These are phyloP conservation scores for Paramecium caudatum DNA, from an alignment of 73 alveolate genomes.

Conservation along the genomic window DNA sequence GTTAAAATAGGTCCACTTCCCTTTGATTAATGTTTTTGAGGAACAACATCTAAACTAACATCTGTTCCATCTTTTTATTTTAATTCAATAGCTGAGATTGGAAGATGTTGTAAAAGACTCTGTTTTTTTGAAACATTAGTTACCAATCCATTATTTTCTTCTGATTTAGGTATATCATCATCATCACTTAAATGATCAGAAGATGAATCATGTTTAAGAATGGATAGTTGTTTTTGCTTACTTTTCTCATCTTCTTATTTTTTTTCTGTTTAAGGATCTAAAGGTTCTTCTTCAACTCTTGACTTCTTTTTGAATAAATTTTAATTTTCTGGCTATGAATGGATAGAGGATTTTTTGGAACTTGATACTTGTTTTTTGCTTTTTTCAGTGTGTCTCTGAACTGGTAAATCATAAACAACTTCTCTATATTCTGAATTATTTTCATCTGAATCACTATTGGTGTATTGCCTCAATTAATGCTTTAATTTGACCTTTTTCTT, in stretches of 20 bases:
- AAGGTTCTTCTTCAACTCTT: background rate
- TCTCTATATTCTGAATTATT: conserved; percentile 19
- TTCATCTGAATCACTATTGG: background rate
- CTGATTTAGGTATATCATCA: background rate
- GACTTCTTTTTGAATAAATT: background rate
- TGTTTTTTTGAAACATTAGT: background rate
- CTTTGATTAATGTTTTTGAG: background rate
- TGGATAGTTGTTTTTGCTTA: background rate
- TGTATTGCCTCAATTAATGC: background rate
- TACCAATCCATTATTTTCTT: too few species aligned
- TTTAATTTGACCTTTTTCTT: background rate
- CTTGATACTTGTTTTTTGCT: background rate
- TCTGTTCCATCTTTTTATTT: conserved; percentile 11
- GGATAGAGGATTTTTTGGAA: conserved; percentile 32
- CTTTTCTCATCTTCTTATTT: background rate
- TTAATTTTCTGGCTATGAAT: background rate
- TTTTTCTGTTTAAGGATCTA: background rate
- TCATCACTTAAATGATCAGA: background rate
- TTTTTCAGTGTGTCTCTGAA: background rate
- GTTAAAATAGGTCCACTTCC: background rate
- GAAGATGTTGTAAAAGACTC: background rate
- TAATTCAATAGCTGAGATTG: background rate
- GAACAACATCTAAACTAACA: conserved; percentile 34
- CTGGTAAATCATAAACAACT: background rate
- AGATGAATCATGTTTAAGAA: background rate